phyloP scores from a whole-genome alignment of 768 basidiomycete genomes.

The Amanita inopinata region DNA sequence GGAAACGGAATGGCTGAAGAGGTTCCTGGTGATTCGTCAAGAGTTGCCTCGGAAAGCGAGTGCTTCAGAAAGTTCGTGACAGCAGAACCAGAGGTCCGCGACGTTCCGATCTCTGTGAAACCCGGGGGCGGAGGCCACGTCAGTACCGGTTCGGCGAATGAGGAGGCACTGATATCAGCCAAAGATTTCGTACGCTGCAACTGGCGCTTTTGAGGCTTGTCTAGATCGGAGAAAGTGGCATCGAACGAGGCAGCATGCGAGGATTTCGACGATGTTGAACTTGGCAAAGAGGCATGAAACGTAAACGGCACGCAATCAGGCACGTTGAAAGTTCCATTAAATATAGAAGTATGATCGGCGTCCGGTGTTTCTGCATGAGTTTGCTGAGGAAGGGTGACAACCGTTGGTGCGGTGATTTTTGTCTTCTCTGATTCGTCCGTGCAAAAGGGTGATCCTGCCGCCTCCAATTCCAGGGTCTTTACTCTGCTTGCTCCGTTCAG shows the following conservation, averaged over 20 bases:
- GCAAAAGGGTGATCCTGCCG: no score
- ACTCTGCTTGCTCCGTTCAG: no score
- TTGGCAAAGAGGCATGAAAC: not conserved
- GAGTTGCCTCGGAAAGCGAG: not conserved
- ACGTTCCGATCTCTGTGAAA: no score
- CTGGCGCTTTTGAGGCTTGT: not conserved
- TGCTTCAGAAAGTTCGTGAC: not conserved
- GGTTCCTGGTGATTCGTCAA: not conserved
- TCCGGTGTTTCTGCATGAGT: no score
- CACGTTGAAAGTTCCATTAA: not conserved
- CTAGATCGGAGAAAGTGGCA: not conserved
- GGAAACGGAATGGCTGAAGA: not conserved
- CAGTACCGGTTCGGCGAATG: not conserved
- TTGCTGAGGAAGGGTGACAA: no score
- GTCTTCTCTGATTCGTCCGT: no score
- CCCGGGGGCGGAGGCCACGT: not conserved
- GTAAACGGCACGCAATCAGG: not conserved
- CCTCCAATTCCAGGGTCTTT: no score
- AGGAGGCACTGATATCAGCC: not conserved
- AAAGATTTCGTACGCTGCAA: not conserved
- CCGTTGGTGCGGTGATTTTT: no score
- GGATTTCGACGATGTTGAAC: not conserved
- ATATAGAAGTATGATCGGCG: no score
- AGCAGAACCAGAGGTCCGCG: not conserved
- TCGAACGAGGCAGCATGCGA: not conserved